Conservation (phyloP, 345 rosid species). For the Balakata baccata region DNA sequence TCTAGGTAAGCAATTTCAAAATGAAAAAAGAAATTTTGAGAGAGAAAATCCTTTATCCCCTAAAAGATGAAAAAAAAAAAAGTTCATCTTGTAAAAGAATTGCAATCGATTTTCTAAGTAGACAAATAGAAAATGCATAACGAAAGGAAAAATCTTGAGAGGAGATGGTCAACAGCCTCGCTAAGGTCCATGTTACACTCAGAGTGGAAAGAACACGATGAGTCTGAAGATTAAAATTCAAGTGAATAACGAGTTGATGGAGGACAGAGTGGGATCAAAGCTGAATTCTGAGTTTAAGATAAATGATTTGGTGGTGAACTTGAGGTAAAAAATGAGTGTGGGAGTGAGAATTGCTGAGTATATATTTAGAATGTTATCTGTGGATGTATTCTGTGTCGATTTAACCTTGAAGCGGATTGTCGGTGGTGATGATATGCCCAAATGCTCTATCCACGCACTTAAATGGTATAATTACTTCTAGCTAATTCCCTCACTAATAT, state of each 20-base stretch:
- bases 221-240: slow-evolving; percentile 47
- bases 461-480: slow-evolving; percentile 44
- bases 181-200: no score
- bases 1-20: no score
- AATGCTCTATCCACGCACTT: slow-evolving; percentile 52
- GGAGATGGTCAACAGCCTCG: no score
- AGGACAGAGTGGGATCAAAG: slow-evolving; percentile 32
- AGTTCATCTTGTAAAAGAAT: no score
- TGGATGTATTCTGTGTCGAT: slow-evolving; percentile 53
- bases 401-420: slow-evolving; percentile 46
- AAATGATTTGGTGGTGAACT: slow-evolving; percentile 44
- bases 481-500: no score
- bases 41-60: no score
- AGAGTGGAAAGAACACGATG: slow-evolving; percentile 44
- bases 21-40: no score
- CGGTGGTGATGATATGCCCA: slow-evolving; percentile 45
- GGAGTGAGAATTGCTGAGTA: slow-evolving; percentile 41
- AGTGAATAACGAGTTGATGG: slow-evolving; percentile 43
- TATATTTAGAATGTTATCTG: slow-evolving; percentile 48
- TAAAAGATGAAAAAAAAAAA: no score
- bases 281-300: slow-evolving; percentile 34
- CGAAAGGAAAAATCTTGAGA: no score
- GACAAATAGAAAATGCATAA: no score
- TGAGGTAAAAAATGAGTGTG: slow-evolving; percentile 49
- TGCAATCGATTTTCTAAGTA: no score